phyloP scores from a whole-genome alignment of 2,329 filamentous ascomycete species.

The Diaporthe aspalathi region DNA sequence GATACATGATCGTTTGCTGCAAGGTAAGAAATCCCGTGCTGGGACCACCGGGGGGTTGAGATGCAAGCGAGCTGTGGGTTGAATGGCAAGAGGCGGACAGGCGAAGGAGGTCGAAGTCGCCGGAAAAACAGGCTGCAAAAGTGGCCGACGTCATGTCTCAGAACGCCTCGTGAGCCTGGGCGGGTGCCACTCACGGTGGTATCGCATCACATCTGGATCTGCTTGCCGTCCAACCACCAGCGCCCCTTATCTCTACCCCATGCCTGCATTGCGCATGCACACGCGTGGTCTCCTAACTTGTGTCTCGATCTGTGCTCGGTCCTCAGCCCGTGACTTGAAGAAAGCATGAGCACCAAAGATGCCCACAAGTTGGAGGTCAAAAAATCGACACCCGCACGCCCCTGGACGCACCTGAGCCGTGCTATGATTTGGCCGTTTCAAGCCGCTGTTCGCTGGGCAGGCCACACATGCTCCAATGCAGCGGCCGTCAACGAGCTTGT shows the following conservation, averaged over 20 bases:
- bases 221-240: constrained; percentile 4
- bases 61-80: background rate
- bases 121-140: constrained; percentile 10
- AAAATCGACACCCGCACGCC: background rate
- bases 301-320: background rate
- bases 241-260: background rate
- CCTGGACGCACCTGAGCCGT: background rate
- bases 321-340: background rate
- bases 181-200: constrained; percentile 7
- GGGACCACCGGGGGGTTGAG: background rate
- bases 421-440: background rate
- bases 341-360: background rate
- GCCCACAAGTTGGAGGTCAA: no score
- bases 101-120: constrained; percentile 19
- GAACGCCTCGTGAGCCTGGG: background rate
- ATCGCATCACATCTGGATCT: background rate
- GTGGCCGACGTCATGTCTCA: constrained; percentile 33
- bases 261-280: background rate
- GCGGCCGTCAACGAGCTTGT: no score
- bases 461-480: background rate
- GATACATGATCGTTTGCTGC: background rate
- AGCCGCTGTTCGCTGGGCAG: background rate
- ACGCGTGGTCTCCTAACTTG: background rate
- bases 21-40: background rate
- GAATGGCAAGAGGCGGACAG: background rate